Evolutionary conservation across 148 eudicot genomes (phyloP).

Genomic region (Spergularia marina): DNA sequence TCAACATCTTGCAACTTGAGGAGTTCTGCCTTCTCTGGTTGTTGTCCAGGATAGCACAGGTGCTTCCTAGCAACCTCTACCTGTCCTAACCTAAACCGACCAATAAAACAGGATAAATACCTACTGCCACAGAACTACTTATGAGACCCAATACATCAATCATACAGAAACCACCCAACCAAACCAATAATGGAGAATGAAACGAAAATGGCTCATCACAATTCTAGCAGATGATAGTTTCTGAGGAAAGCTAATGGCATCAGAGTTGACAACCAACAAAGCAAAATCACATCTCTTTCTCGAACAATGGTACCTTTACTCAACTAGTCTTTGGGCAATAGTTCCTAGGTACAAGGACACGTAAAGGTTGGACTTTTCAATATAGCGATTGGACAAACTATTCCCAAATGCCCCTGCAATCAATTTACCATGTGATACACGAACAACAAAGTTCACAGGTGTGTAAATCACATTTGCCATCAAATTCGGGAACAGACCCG

Average conservation of each 20-base stretch:
- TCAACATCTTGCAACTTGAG: slow-evolving; percentile 60
- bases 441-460: not conserved
- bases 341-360: not conserved
- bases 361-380: not conserved
- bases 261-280: slow-evolving; percentile 5
- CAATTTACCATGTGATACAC: slow-evolving; percentile 21
- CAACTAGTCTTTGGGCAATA: not conserved
- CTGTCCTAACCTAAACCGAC: slow-evolving; percentile 68
- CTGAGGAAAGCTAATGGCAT: not conserved
- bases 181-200: not conserved
- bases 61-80: slow-evolving; percentile 75
- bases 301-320: not conserved
- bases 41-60: slow-evolving; percentile 54
- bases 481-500: not conserved
- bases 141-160: not conserved
- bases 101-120: slow-evolving; percentile 29
- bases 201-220: slow-evolving; percentile 2
- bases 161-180: not conserved
- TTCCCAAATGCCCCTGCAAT: not conserved
- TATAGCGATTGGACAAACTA: not conserved
- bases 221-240: not conserved
- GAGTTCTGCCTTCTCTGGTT: slow-evolving; percentile 49
- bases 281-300: not conserved
- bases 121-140: not conserved
- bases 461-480: slow-evolving; percentile 15